Conservation (phyloP, 495 filamentous ascomycete genomes). For the Entonaema liquescens region DNA sequence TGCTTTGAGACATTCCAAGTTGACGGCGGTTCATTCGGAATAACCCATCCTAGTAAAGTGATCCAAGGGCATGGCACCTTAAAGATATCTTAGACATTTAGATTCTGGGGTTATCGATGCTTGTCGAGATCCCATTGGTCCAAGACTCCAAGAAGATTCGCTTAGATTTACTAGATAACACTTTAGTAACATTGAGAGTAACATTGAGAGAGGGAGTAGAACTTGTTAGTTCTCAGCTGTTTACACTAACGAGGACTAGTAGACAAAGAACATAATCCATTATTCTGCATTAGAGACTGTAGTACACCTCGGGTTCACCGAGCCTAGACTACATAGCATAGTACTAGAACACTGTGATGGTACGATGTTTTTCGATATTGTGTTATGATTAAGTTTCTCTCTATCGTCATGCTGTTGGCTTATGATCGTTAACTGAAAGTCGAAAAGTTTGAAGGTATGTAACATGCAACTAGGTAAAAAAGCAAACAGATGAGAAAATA, state of each 20-base stretch:
- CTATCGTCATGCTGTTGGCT: not conserved
- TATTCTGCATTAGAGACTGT: conserved; percentile 8
- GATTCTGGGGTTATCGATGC: conserved; percentile 19
- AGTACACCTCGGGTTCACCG: conserved; percentile 8
- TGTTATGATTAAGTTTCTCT: not conserved
- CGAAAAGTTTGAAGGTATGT: not conserved
- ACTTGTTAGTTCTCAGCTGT: conserved; percentile 12
- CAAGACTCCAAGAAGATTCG: not conserved
- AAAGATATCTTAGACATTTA: conserved; percentile 7
- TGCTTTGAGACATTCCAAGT: not conserved
- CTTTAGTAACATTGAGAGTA: not conserved
- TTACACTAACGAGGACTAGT: conserved; percentile 26
- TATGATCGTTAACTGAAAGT: not conserved
- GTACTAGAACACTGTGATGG: not conserved
- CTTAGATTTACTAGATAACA: conserved; percentile 9
- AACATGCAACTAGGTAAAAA: not conserved
- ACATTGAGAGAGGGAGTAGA: too few species aligned
- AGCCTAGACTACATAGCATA: conserved; percentile 1
- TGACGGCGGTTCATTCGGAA: conserved; percentile 16
- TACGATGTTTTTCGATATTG: not conserved
- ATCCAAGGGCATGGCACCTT: conserved; percentile 10
- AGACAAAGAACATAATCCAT: conserved; percentile 11
- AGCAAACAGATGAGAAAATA: not conserved
- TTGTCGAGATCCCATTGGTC: not conserved
- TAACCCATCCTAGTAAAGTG: not conserved